Evolutionary conservation across 768 basidiomycete species (phyloP).

Genomic region (Lactifluus pinguis): DNA sequence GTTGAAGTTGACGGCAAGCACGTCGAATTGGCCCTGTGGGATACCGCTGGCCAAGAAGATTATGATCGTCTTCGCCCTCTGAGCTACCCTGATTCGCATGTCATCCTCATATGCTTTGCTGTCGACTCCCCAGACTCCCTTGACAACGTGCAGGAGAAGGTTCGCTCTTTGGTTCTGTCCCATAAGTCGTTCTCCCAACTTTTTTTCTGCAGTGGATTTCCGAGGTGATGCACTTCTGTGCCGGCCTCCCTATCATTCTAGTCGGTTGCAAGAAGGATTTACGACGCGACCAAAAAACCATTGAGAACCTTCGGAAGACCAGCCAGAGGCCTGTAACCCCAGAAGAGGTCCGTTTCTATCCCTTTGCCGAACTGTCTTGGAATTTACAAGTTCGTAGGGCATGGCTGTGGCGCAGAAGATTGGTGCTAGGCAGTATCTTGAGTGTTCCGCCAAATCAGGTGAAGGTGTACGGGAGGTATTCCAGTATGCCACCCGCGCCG

Average conservation of each 20-base stretch:
- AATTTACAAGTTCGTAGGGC: slow-evolving; percentile 43
- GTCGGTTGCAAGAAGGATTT: slow-evolving; percentile 99
- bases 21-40: slow-evolving; percentile 98
- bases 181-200: not conserved
- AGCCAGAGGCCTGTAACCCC: slow-evolving; percentile 91
- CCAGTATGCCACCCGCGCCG: slow-evolving; percentile 93
- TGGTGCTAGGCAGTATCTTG: slow-evolving; percentile 91
- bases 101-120: slow-evolving; percentile 98
- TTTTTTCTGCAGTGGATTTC: slow-evolving; percentile 75
- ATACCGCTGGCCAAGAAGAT: slow-evolving; percentile 99
- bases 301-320: slow-evolving; percentile 90
- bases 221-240: slow-evolving; percentile 97
- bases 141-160: slow-evolving; percentile 99
- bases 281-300: slow-evolving; percentile 83
- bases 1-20: slow-evolving; percentile 98
- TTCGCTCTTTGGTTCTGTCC: slow-evolving; percentile 25
- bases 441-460: slow-evolving; percentile 93
- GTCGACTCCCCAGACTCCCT: slow-evolving; percentile 96
- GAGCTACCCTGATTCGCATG: slow-evolving; percentile 98
- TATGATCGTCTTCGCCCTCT: slow-evolving; percentile 97
- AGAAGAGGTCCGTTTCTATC: slow-evolving; percentile 58
- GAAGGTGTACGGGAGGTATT: slow-evolving; percentile 98
- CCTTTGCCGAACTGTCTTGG: not conserved
- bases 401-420: slow-evolving; percentile 96
- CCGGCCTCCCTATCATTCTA: slow-evolving; percentile 89